A percentile compares a stretch with the other conserved stretches of the same genome.
These are phyloP conservation scores for Cladosporium sp. DNA, from an alignment of 2,329 filamentous ascomycete genomes.

Conservation along the genomic window DNA sequence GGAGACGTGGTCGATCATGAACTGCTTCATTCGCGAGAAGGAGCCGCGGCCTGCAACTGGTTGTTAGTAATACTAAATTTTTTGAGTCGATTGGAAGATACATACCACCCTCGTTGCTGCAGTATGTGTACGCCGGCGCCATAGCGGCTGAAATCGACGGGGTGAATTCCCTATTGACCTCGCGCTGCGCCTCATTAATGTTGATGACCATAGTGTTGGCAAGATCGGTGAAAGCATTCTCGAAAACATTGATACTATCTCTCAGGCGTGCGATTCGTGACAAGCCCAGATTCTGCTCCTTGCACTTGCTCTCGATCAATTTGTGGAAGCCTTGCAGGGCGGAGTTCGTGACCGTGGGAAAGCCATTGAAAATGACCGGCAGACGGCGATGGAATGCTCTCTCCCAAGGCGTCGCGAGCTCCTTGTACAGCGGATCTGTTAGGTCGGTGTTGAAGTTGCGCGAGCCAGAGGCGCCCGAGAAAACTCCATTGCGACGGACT, in stretches of 20 bases:
- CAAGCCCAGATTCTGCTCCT: constrained; percentile 35
- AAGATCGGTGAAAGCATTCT: constrained; percentile 38
- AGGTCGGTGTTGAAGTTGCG: constrained; percentile 41
- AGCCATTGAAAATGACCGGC: constrained; percentile 37
- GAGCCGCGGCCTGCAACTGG: constrained; percentile 33
- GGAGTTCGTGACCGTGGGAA: constrained; percentile 30
- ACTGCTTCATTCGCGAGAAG: constrained; percentile 49
- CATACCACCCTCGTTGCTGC: constrained; percentile 38
- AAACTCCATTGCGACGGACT: constrained; percentile 48
- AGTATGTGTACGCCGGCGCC: constrained; percentile 42
- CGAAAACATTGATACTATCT: constrained; percentile 40
- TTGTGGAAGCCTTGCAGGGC: constrained; percentile 39
- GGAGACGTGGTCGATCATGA: constrained; percentile 46
- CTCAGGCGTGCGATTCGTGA: constrained; percentile 38
- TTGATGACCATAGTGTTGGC: constrained; percentile 27
- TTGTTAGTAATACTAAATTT: constrained; percentile 21
- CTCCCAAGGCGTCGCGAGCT: constrained; percentile 41
- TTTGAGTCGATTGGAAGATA: not conserved
- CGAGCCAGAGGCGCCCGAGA: constrained; percentile 33
- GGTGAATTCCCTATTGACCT: constrained; percentile 51
- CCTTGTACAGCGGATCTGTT: constrained; percentile 35
- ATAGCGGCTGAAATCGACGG: constrained; percentile 46
- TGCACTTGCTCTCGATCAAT: constrained; percentile 37
- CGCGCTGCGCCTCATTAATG: constrained; percentile 46
- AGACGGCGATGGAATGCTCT: constrained; percentile 39